Percentiles rank a stretch among this genome's conserved stretches.
Evolutionary conservation across 1,139 yeast genomes (phyloP).

Genomic region (Debaryomyces psychrophilus): DNA sequence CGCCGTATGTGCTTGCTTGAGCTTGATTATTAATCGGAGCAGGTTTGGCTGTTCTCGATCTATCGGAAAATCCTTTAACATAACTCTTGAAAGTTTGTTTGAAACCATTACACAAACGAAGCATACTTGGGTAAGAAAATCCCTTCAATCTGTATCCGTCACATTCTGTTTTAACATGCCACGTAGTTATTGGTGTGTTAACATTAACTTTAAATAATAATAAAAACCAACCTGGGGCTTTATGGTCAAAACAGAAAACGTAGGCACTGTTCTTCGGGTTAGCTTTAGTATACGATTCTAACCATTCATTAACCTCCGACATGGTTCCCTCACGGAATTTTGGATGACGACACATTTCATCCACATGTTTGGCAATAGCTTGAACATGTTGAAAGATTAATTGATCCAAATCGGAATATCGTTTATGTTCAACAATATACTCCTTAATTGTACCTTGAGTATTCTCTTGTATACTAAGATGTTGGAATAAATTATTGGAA

Average conservation of each 20-base stretch:
- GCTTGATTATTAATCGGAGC: conserved; percentile 17
- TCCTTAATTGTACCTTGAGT: conserved; percentile 59
- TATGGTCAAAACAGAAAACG: conserved; percentile 88
- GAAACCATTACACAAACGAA: conserved; percentile 90
- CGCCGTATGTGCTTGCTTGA: conserved; percentile 28
- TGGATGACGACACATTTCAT: conserved; percentile 83
- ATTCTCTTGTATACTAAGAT: conserved; percentile 80
- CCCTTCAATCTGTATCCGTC: conserved; percentile 82
- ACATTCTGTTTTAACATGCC: conserved; percentile 90
- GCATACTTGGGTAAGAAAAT: conserved; percentile 83
- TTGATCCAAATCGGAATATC: conserved; percentile 89
- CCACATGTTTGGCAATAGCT: conserved; percentile 80
- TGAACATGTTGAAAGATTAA: conserved; percentile 86
- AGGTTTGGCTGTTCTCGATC: conserved; percentile 21
- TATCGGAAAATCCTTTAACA: conserved; percentile 27
- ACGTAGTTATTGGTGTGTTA: conserved; percentile 70
- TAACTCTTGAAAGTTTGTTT: conserved; percentile 58
- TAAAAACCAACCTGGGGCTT: conserved; percentile 89
- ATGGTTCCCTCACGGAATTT: conserved; percentile 85
- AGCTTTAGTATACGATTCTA: conserved; percentile 86
- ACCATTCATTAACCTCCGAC: conserved; percentile 82
- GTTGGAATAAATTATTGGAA: conserved; percentile 88
- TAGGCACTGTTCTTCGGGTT: conserved; percentile 90
- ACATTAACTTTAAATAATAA: conserved; percentile 80
- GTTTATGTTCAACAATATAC: conserved; percentile 67